Evolutionary conservation across 192 early-diverging fungal genomes (phyloP), one percentile per base, ranked within the genome.

Genomic region (Mycoemilia scoparia): DNA sequence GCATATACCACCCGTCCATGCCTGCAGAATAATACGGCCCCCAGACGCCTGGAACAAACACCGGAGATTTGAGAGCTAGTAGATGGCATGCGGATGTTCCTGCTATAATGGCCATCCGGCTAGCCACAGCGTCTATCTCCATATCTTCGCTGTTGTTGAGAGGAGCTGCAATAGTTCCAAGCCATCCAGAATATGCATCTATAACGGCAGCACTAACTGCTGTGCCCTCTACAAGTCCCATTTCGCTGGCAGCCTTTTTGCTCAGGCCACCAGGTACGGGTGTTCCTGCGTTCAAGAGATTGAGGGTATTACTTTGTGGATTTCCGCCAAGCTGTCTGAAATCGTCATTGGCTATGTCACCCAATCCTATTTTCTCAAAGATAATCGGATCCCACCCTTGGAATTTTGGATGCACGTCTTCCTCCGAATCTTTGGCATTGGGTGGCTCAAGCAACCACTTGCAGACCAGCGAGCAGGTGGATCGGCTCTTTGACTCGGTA

Each of bases 61-160:
- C 52, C 1, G 70, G 54, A 7, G 58, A 35, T 3, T 41, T 40
- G 9, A 50, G 40, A 46, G 77, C 57, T 32, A 64, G 57, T 43
- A 81, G 67, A 38, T 82, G 76, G 38, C 78, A 84, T 2, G 71
- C 65, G 0, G 78, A 79, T 7, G 78, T 81, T 23, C 80, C 80
- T 29, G 67, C 68, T 24, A 79, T 84, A 30, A 76, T 60, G 1
- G 70, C 74, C 40, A 79, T 29, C 8, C 53, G 49, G 5, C 29
- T 35, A 19, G 9, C 46, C 28, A 53, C 21, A 11, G 22, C 27
- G 22, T 40, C 29, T 13, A 4, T 13, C 7, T 32, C 11, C 14
- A 7, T 32, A 5, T 18, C 4, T 7, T 32, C 31, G 14, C 14
- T 4, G 14, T 4, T 7, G 30, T 1, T 13, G 7, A n/a, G 29